Evolutionary conservation across 176 grass and related monocot species (phyloP).

Genomic region (Chrysopogon serrulatus): DNA sequence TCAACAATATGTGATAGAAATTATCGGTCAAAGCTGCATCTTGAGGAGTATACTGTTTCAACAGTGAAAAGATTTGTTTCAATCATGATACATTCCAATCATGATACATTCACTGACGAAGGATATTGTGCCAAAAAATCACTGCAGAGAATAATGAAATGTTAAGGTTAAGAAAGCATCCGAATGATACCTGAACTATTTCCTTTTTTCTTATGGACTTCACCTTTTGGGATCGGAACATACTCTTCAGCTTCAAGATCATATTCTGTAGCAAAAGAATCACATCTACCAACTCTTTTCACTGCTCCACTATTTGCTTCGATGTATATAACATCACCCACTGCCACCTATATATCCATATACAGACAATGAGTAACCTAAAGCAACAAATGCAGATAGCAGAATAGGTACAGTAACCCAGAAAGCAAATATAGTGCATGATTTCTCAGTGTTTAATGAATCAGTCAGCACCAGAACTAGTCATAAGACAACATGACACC

Average conservation of each 20-base stretch:
- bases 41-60: not conserved
- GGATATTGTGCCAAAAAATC: not conserved
- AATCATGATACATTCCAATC: not conserved
- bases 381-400: slow-evolving; percentile 10
- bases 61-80: not conserved
- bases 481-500: not conserved
- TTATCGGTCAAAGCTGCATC: not conserved
- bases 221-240: slow-evolving; percentile 97
- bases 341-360: slow-evolving; percentile 57
- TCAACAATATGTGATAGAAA: not conserved
- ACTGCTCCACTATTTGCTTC: slow-evolving; percentile 98
- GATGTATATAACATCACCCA: slow-evolving; percentile 98
- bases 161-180: not conserved
- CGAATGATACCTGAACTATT: slow-evolving; percentile 72
- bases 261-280: slow-evolving; percentile 97
- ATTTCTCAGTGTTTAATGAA: not conserved
- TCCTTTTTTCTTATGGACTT: slow-evolving; percentile 99
- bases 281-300: slow-evolving; percentile 98
- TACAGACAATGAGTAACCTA: slow-evolving; percentile 7
- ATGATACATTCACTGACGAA: not conserved
- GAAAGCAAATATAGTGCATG: not conserved
- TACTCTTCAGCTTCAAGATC: slow-evolving; percentile 99
- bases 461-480: not conserved
- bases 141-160: not conserved
- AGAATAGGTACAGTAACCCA: not conserved